Percentiles rank a stretch among this genome's conserved stretches.
Evolutionary conservation across 2,329 filamentous ascomycete genomes (phyloP).

Genomic region (Trichoderma arundinaceum): DNA sequence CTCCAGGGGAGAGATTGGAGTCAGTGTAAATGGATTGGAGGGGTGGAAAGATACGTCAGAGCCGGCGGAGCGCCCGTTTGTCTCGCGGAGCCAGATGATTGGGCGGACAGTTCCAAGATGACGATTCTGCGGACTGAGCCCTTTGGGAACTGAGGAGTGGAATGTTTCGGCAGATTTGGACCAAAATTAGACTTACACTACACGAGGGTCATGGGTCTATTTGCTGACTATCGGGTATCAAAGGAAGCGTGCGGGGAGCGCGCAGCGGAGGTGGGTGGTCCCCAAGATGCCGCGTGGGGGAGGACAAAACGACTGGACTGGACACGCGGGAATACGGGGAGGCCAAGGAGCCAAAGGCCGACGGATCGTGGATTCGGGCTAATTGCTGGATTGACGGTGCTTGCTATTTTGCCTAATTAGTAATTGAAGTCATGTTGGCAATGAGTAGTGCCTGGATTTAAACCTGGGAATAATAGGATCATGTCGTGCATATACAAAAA

Average conservation of each 20-base stretch:
- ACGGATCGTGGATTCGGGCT: background rate
- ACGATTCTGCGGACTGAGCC: background rate
- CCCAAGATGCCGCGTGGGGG: conserved; percentile 5
- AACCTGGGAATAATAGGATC: background rate
- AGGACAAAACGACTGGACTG: background rate
- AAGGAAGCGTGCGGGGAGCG: conserved; percentile 19
- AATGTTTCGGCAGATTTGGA: background rate
- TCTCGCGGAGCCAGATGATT: background rate
- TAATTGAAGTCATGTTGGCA: background rate
- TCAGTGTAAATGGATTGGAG: background rate
- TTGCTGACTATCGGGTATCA: background rate
- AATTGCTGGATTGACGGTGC: background rate
- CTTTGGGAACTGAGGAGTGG: background rate
- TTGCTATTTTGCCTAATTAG: background rate
- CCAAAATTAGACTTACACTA: background rate
- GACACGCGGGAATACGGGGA: conserved; percentile 1
- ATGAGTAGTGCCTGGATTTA: background rate
- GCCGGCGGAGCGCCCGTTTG: background rate
- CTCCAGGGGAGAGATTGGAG: background rate
- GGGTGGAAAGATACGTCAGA: background rate
- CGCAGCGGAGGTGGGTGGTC: background rate
- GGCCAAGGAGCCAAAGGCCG: no score
- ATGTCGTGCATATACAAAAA: background rate
- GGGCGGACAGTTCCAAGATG: background rate
- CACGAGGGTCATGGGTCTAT: background rate